phyloP scores from a whole-genome alignment of 2,329 filamentous ascomycete species.

The Dothiorella sarmentorum region DNA sequence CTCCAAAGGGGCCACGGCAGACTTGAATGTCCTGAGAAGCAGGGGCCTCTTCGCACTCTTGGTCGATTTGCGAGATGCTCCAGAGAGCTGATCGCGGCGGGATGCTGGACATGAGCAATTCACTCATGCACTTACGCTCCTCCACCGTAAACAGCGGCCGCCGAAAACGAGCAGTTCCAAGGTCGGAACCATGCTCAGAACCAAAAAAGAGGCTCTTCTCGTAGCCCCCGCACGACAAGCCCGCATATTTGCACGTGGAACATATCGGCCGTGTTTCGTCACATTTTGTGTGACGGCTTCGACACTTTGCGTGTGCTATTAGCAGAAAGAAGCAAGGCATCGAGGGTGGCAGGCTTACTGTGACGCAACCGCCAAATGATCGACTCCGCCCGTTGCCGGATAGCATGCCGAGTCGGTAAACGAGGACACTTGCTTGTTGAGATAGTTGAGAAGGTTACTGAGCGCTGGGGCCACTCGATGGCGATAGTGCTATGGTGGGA shows the following conservation, averaged over 20 bases:
- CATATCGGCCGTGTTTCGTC: conserved; percentile 44
- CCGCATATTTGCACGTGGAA: conserved; percentile 35
- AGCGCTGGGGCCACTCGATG: no score
- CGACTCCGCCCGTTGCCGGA: neutral
- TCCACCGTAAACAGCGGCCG: neutral
- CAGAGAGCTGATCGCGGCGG: conserved; percentile 25
- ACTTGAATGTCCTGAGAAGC: conserved; percentile 18
- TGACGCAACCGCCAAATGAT: neutral
- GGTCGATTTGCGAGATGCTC: conserved; percentile 23
- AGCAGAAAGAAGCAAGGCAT: neutral
- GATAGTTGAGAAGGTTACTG: no score
- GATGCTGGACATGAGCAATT: conserved; percentile 26
- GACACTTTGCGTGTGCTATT: conserved; percentile 28
- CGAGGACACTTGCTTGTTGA: neutral
- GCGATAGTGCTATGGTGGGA: no score
- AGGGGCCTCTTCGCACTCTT: conserved; percentile 24
- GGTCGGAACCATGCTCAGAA: neutral
- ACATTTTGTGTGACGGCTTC: conserved; percentile 44
- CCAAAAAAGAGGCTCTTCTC: conserved; percentile 17
- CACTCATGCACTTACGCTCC: neutral
- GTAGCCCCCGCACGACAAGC: conserved; percentile 41
- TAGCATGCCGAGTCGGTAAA: neutral
- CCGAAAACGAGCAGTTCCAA: conserved; percentile 16
- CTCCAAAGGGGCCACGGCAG: conserved; percentile 22
- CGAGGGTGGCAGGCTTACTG: neutral